These are phyloP conservation scores for Daldinia caldariorum DNA, from an alignment of 495 filamentous ascomycete genomes.

Conservation along the genomic window DNA sequence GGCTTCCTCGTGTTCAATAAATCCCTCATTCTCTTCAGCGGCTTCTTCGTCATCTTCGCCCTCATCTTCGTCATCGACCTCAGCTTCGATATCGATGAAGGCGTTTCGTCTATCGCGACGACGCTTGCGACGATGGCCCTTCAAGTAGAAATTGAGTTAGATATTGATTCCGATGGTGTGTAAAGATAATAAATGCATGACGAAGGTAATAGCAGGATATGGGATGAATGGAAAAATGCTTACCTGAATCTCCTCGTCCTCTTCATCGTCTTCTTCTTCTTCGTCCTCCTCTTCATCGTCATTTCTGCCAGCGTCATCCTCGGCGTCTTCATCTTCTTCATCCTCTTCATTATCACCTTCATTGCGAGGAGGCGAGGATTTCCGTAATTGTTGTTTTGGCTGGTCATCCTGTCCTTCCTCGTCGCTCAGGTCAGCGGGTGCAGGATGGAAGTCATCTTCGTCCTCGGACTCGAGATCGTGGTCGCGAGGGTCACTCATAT, in stretches of 20 bases:
- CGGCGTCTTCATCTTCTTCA: constrained; percentile 61
- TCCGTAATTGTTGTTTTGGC: constrained; percentile 40
- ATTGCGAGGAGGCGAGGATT: constrained; percentile 38
- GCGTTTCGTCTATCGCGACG: constrained; percentile 73
- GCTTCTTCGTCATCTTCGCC: constrained; percentile 88
- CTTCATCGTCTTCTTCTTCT: constrained; percentile 66
- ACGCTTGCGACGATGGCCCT: constrained; percentile 84
- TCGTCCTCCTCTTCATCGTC: constrained; percentile 62
- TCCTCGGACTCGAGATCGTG: constrained; percentile 71
- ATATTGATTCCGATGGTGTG: constrained; percentile 16
- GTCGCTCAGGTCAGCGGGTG: constrained; percentile 72
- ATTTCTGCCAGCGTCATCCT: constrained; percentile 57
- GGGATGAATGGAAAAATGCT: constrained; percentile 29
- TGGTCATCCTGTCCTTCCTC: constrained; percentile 63
- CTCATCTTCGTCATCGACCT: constrained; percentile 95
- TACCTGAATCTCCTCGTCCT: constrained; percentile 69
- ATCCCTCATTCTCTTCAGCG: constrained; percentile 81
- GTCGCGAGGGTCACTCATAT: constrained; percentile 55
- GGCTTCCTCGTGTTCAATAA: constrained; percentile 88
- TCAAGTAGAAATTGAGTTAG: constrained; percentile 28
- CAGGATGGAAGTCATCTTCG: constrained; percentile 84
- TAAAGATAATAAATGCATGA: background rate
- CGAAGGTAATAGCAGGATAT: background rate
- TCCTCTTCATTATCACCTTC: constrained; percentile 56
- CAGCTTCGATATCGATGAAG: constrained; percentile 96